Conservation (phyloP, 495 filamentous ascomycete genomes). For the Aspergillus campestris region DNA sequence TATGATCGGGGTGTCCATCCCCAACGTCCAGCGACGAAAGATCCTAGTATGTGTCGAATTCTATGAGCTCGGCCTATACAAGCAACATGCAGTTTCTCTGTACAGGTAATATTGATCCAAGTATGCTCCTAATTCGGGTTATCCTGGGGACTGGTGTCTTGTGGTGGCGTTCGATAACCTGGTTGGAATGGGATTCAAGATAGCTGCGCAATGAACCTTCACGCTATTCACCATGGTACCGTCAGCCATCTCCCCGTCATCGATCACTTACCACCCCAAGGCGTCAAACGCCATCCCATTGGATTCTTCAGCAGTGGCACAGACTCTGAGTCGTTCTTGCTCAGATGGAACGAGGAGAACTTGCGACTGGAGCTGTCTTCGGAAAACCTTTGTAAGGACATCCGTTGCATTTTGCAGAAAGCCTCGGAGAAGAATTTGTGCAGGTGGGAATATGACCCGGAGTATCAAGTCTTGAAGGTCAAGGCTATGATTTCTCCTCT, state of each 20-base stretch:
- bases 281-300: background rate
- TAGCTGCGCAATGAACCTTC: no score
- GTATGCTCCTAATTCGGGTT: slow-evolving; percentile 2
- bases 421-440: background rate
- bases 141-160: no score
- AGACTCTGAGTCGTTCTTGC: background rate
- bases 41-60: no score
- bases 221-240: background rate
- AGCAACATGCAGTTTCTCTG: no score
- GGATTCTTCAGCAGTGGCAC: background rate
- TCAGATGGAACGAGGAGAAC: background rate
- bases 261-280: background rate
- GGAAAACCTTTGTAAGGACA: background rate
- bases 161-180: no score
- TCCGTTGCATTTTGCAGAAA: slow-evolving; percentile 1
- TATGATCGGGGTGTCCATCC: no score
- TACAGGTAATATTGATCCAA: no score
- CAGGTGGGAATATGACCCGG: slow-evolving; percentile 1
- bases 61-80: no score
- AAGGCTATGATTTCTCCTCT: background rate
- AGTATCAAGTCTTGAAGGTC: slow-evolving; percentile 1
- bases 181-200: no score
- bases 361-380: background rate
- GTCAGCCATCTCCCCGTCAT: background rate
- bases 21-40: no score